Conservation (phyloP, 2,329 filamentous ascomycete genomes). For the Emergomyces africanus region DNA sequence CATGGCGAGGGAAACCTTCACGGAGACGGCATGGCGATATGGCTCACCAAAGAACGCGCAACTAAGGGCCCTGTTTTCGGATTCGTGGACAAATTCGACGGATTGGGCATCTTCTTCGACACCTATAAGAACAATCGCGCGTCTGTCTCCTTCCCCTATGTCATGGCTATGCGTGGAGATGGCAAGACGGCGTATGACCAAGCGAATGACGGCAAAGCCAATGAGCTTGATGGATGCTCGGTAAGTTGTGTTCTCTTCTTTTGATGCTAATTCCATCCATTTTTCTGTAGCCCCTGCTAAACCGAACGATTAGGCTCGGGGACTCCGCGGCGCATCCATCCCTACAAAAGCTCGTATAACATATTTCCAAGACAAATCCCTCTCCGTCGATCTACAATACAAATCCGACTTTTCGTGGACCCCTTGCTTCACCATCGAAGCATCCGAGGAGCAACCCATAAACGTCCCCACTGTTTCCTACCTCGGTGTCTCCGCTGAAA, state of each 20-base stretch:
- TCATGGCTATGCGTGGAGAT: conserved; percentile 97
- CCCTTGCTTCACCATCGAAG: conserved; percentile 63
- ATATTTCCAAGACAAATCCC: conserved; percentile 90
- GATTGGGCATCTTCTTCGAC: conserved; percentile 89
- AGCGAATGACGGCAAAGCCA: conserved; percentile 82
- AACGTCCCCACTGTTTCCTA: conserved; percentile 64
- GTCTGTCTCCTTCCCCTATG: conserved; percentile 87
- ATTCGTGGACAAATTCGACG: conserved; percentile 76
- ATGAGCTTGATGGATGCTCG: conserved; percentile 88
- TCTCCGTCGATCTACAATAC: conserved; percentile 88
- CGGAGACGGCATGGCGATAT: conserved; percentile 94
- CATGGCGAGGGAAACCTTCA: conserved; percentile 80
- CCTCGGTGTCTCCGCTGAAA: conserved; percentile 58
- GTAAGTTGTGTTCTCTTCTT: conserved; percentile 28
- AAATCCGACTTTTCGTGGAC: conserved; percentile 82
- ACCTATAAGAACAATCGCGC: conserved; percentile 99
- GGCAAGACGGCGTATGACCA: conserved; percentile 84
- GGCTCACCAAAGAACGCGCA: conserved; percentile 89
- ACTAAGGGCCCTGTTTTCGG: conserved; percentile 77
- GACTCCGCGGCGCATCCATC: conserved; percentile 65
- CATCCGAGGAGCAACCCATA: conserved; percentile 50
- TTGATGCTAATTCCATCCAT: neutral
- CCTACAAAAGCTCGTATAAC: conserved; percentile 80
- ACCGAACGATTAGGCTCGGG: conserved; percentile 49
- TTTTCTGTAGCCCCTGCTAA: neutral